Conservation (phyloP, 352 stramenopile species). For the Blastocystis sp. region DNA sequence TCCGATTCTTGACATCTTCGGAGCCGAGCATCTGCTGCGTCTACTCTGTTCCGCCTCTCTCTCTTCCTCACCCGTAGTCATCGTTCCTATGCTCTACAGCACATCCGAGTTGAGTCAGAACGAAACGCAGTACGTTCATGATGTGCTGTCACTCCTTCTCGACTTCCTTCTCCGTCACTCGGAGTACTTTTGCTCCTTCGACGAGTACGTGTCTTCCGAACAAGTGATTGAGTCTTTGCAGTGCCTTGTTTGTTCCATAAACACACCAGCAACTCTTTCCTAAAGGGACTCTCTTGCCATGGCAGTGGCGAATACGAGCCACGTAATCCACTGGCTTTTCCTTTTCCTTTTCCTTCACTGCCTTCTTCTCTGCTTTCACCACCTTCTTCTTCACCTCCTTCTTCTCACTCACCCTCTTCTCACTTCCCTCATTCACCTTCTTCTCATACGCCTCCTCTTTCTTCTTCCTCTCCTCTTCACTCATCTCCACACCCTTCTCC, state of each 20-base stretch:
- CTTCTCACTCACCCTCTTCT: neutral
- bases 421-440: neutral
- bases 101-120: neutral
- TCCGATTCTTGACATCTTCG: neutral
- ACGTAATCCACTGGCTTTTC: slow-evolving; percentile 2
- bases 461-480: slow-evolving; percentile 18
- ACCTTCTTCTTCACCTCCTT: neutral
- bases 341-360: neutral
- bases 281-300: slow-evolving; percentile 15
- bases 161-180: neutral
- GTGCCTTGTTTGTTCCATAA: neutral
- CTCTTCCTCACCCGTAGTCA: neutral
- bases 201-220: neutral
- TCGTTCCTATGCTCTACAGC: neutral
- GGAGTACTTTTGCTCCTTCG: neutral
- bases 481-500: neutral
- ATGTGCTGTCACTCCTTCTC: neutral
- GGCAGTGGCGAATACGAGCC: neutral
- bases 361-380: neutral
- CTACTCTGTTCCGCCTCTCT: neutral
- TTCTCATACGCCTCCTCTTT: slow-evolving; percentile 9
- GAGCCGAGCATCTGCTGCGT: slow-evolving; percentile 25
- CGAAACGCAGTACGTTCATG: neutral
- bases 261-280: neutral
- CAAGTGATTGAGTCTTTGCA: neutral